Evolutionary conservation across 805 yeast species (phyloP).

Genomic region (Kodamaea lidongshanica): DNA sequence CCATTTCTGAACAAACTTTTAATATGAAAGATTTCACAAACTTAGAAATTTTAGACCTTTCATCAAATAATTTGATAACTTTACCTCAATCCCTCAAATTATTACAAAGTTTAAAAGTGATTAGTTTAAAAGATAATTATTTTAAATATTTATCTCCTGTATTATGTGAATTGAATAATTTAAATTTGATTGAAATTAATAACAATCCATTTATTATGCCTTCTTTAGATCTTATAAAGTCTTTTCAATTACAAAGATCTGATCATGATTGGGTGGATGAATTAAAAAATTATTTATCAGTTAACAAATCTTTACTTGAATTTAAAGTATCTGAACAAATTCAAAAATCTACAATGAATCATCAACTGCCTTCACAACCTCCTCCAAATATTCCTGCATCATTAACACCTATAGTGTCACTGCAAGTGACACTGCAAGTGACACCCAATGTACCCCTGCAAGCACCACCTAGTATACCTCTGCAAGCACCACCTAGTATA

Average conservation of each 20-base stretch:
- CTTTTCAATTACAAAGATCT: constrained; percentile 31
- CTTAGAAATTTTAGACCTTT: constrained; percentile 62
- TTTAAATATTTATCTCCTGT: constrained; percentile 50
- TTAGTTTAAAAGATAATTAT: constrained; percentile 57
- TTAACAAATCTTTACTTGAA: constrained; percentile 29
- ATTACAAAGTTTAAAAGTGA: constrained; percentile 45
- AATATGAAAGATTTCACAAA: constrained; percentile 23
- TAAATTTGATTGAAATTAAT: constrained; percentile 55
- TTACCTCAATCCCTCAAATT: constrained; percentile 32
- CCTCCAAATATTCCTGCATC: constrained; percentile 9
- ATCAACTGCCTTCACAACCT: constrained; percentile 8
- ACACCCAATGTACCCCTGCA: too few species aligned
- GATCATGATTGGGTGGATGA: constrained; percentile 42
- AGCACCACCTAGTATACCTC: constrained; percentile 1
- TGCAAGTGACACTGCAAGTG: constrained; percentile 2
- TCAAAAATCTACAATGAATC: constrained; percentile 4
- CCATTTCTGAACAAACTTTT: constrained; percentile 41
- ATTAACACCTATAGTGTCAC: constrained; percentile 1
- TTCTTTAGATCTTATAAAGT: constrained; percentile 26
- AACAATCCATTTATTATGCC: constrained; percentile 57
- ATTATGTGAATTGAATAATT: constrained; percentile 44
- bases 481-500: constrained; percentile 2
- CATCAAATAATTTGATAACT: constrained; percentile 45
- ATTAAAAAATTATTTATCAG: constrained; percentile 32
- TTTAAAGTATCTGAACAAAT: constrained; percentile 16